Percentiles rank a stretch among this genome's conserved stretches.
These are phyloP conservation scores for Zoysia japonica DNA, from an alignment of 176 grass and related monocot genomes.

Conservation along the genomic window DNA sequence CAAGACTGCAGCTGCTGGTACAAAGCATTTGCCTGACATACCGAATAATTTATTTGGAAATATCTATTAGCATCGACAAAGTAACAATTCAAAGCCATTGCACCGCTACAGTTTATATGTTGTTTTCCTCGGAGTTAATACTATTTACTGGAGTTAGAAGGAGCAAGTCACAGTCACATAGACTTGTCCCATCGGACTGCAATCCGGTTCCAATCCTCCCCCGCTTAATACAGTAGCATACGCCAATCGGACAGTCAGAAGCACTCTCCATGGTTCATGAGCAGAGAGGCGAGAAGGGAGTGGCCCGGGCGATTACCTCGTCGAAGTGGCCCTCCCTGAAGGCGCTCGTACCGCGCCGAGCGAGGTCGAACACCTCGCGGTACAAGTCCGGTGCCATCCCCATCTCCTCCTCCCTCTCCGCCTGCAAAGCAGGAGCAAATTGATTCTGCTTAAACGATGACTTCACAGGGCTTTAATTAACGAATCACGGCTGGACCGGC, in stretches of 20 bases:
- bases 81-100: background rate
- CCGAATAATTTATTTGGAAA: background rate
- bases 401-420: slow-evolving; percentile 64
- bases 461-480: background rate
- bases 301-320: slow-evolving; percentile 52
- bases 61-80: background rate
- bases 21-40: background rate
- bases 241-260: background rate
- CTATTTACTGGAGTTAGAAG: background rate
- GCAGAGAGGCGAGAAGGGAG: background rate
- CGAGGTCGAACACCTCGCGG: slow-evolving; percentile 66
- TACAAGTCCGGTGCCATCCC: slow-evolving; percentile 63
- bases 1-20: background rate
- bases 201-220: background rate
- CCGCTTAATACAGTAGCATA: slow-evolving; percentile 4
- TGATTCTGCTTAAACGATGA: background rate
- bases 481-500: background rate
- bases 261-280: background rate
- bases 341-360: slow-evolving; percentile 49
- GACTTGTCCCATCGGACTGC: background rate
- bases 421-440: slow-evolving; percentile 46
- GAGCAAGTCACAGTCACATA: background rate
- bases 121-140: background rate
- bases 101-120: background rate
- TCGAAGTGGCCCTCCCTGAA: slow-evolving; percentile 70